Conservation (phyloP, 805 yeast species). For the Starmera caribaea region DNA sequence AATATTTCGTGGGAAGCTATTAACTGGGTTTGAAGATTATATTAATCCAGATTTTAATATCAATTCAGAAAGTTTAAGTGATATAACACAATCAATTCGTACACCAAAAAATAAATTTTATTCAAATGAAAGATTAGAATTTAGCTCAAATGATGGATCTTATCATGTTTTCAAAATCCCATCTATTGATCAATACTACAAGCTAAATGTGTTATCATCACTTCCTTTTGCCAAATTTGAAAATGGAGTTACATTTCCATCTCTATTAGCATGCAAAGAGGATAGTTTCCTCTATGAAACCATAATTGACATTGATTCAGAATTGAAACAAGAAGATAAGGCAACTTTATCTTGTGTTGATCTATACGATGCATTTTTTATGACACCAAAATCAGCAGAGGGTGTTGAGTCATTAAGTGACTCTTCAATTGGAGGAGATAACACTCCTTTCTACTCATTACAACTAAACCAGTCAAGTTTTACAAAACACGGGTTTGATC, state of each 20-base stretch:
- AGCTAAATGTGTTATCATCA: slow-evolving; percentile 15
- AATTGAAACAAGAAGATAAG: slow-evolving; percentile 4
- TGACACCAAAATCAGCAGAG: slow-evolving; percentile 42
- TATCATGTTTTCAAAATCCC: slow-evolving; percentile 2
- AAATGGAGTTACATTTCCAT: not conserved
- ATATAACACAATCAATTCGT: slow-evolving; percentile 13
- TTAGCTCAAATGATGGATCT: not conserved
- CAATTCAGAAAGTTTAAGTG: slow-evolving; percentile 9
- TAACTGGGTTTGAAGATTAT: slow-evolving; percentile 49
- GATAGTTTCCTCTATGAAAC: not conserved
- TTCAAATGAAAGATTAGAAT: too few species aligned
- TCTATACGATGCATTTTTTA: slow-evolving; percentile 24
- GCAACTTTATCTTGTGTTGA: slow-evolving; percentile 36
- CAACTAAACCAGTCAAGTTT: slow-evolving; percentile 31
- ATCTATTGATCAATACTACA: not conserved
- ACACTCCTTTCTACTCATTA: slow-evolving; percentile 38
- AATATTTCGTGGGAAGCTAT: slow-evolving; percentile 33
- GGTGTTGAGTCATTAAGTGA: slow-evolving; percentile 30
- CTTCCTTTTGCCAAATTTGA: not conserved
- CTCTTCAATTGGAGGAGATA: slow-evolving; percentile 45
- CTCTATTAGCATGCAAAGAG: not conserved
- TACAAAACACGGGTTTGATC: slow-evolving; percentile 31
- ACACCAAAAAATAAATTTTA: not conserved
- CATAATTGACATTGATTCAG: not conserved
- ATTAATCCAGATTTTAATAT: slow-evolving; percentile 17